phyloP scores from a whole-genome alignment of 2,329 filamentous ascomycete species.

The Trematosphaeria pertusa region DNA sequence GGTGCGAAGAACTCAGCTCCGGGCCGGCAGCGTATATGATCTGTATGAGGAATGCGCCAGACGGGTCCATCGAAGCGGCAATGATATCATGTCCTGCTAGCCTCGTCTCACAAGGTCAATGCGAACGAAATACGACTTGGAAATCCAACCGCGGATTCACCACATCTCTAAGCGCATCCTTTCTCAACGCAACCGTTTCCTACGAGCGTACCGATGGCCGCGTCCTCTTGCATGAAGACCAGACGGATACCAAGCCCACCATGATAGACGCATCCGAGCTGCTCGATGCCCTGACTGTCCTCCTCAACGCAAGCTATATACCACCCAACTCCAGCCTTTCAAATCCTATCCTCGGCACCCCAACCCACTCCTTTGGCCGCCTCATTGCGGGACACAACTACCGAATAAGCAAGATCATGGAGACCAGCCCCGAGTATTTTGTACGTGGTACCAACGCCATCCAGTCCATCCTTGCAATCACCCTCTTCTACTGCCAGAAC shows the following conservation, averaged over 20 bases:
- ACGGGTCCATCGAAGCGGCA: conserved; percentile 11
- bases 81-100: conserved; percentile 15
- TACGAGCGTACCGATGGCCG: conserved; percentile 16
- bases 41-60: conserved; percentile 7
- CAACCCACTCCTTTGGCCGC: conserved; percentile 20
- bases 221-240: conserved; percentile 15
- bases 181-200: conserved; percentile 16
- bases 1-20: conserved; percentile 10
- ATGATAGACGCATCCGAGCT: conserved; percentile 9
- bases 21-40: conserved; percentile 16
- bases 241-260: conserved; percentile 3
- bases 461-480: conserved; percentile 17
- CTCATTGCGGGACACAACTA: conserved; percentile 20
- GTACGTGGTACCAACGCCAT: conserved; percentile 19
- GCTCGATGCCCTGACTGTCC: conserved; percentile 6
- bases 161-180: conserved; percentile 14
- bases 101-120: conserved; percentile 4
- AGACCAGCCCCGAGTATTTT: conserved; percentile 5
- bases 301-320: conserved; percentile 12
- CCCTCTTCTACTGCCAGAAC: conserved; percentile 23
- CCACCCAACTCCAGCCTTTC: background rate
- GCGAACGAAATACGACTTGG: conserved; percentile 10
- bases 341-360: conserved; percentile 19
- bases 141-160: conserved; percentile 12
- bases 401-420: conserved; percentile 17